phyloP scores from a whole-genome alignment of 495 filamentous ascomycete genomes.

The Penicillium chermesinum region DNA sequence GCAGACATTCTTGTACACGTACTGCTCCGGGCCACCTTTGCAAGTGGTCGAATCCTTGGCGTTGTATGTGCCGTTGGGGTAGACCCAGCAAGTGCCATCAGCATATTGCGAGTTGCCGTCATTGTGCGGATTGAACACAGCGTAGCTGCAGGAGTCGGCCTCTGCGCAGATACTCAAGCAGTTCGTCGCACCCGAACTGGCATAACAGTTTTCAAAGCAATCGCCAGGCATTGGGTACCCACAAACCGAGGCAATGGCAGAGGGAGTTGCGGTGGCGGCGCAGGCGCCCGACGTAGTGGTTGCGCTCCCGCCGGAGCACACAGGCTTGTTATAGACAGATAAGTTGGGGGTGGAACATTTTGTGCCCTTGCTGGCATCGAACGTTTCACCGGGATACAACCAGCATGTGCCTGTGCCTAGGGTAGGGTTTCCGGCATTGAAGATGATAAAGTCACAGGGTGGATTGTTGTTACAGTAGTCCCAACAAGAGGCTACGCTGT shows the following conservation, averaged over 20 bases:
- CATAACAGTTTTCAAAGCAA: slow-evolving; percentile 14
- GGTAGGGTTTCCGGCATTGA: slow-evolving; percentile 18
- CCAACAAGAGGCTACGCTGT: slow-evolving; percentile 18
- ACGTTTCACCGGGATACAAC: slow-evolving; percentile 25
- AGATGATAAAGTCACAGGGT: slow-evolving; percentile 27
- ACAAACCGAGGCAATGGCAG: slow-evolving; percentile 26
- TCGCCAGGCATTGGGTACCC: slow-evolving; percentile 20
- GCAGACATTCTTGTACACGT: slow-evolving; percentile 20
- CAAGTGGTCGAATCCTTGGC: slow-evolving; percentile 14
- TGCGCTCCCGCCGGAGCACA: slow-evolving; percentile 16
- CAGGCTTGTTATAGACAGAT: slow-evolving; percentile 16
- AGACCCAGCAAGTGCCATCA: slow-evolving; percentile 21
- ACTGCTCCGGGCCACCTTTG: slow-evolving; percentile 14
- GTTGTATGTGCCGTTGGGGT: slow-evolving; percentile 22
- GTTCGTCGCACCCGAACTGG: slow-evolving; percentile 18
- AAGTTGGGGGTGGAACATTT: slow-evolving; percentile 14
- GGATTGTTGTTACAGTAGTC: slow-evolving; percentile 26
- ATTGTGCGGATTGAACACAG: slow-evolving; percentile 20
- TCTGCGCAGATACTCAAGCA: slow-evolving; percentile 23
- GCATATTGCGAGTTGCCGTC: slow-evolving; percentile 15
- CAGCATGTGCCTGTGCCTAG: slow-evolving; percentile 21
- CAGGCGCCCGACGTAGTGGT: slow-evolving; percentile 23
- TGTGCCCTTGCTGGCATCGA: slow-evolving; percentile 16
- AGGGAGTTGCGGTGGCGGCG: slow-evolving; percentile 24
- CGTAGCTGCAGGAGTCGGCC: slow-evolving; percentile 25